Conservation (phyloP, 129 eudicot species). For the Erigeron canadensis region DNA sequence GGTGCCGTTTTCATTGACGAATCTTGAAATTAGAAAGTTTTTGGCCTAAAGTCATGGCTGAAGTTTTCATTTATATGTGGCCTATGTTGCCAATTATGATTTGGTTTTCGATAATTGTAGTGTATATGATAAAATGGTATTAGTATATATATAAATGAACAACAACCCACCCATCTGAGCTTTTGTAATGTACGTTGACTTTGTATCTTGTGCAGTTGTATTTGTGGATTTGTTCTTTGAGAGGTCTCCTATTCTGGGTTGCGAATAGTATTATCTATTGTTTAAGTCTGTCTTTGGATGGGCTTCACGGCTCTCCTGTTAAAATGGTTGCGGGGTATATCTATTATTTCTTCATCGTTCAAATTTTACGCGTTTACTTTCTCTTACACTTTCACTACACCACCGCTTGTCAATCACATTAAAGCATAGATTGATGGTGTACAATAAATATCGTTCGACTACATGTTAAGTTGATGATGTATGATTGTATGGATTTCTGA, state of each 20-base stretch:
- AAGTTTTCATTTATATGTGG: background rate
- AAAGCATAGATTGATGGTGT: too few species aligned
- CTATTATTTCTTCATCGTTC: too few species aligned
- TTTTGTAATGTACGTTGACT: constrained; percentile 2
- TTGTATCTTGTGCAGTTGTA: constrained; percentile 4
- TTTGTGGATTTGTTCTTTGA: background rate
- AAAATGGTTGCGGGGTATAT: background rate
- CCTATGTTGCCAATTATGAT: constrained; percentile 8
- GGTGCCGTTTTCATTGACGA: constrained; percentile 74
- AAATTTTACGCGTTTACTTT: too few species aligned
- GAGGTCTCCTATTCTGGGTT: background rate
- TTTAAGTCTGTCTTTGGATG: too few species aligned
- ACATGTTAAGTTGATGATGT: too few species aligned
- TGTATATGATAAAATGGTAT: constrained; percentile 24
- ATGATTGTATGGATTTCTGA: too few species aligned
- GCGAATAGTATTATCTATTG: too few species aligned
- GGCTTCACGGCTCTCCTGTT: too few species aligned
- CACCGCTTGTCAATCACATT: too few species aligned
- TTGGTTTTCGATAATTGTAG: constrained; percentile 17
- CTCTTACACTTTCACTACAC: too few species aligned
- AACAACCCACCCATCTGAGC: background rate
- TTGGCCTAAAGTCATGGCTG: background rate
- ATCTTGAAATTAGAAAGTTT: constrained; percentile 41
- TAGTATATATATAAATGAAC: constrained; percentile 19
- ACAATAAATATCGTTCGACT: too few species aligned